A percentile compares a stretch with the other conserved stretches of the same genome.
phyloP scores from a whole-genome alignment of 331 rosid species.

The Malus hybrid region DNA sequence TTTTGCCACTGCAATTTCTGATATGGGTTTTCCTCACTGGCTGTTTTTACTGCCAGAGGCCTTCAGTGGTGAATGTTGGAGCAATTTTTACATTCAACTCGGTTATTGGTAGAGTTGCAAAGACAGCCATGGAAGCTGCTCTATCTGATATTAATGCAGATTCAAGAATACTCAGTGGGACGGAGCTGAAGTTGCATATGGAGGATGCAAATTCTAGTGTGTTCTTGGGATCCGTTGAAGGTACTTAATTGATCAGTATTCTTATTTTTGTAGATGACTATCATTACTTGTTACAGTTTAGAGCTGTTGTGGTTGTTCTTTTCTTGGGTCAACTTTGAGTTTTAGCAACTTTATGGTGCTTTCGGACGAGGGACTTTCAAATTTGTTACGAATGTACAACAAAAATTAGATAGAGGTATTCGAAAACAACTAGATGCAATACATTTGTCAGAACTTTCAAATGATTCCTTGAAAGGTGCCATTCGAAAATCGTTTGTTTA shows the following conservation, averaged over 20 bases:
- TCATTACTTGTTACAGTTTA: background rate
- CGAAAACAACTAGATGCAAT: no score
- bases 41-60: conserved; percentile 37
- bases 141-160: conserved; percentile 63
- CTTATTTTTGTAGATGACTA: background rate
- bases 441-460: no score
- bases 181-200: conserved; percentile 34
- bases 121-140: conserved; percentile 61
- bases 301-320: background rate
- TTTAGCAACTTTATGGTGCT: background rate
- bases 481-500: no score
- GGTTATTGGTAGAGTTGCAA: conserved; percentile 72
- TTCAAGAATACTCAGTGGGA: conserved; percentile 55
- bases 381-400: no score
- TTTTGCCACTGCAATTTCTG: conserved; percentile 21
- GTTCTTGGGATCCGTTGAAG: conserved; percentile 75
- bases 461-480: no score
- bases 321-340: background rate
- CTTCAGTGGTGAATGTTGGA: conserved; percentile 58
- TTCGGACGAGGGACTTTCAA: no score
- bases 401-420: no score
- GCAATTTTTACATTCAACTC: conserved; percentile 71
- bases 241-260: conserved; percentile 18
- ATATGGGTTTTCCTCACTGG: conserved; percentile 36
- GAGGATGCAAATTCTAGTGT: conserved; percentile 53